Percentiles rank a stretch among this genome's conserved stretches.
These are phyloP conservation scores for Panicum hallii DNA, from an alignment of 202 grass and related monocot species.

Conservation along the genomic window DNA sequence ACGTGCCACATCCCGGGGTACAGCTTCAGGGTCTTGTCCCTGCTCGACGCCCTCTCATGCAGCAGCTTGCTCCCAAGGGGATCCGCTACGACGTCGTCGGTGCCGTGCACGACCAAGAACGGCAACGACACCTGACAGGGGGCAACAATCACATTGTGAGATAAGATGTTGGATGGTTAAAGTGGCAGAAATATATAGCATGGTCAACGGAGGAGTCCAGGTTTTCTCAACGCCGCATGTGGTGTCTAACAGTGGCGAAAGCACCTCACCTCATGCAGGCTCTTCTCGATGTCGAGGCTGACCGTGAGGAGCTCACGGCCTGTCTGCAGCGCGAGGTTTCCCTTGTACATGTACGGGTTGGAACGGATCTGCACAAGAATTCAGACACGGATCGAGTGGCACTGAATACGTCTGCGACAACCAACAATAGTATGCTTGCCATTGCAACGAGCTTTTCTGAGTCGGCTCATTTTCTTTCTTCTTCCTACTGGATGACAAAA, in stretches of 20 bases:
- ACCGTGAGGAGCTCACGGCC: slow-evolving; percentile 61
- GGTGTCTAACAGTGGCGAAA: not conserved
- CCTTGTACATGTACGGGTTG: slow-evolving; percentile 65
- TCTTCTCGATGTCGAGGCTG: slow-evolving; percentile 63
- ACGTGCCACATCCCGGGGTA: slow-evolving; percentile 86
- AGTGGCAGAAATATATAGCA: not conserved
- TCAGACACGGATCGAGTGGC: not conserved
- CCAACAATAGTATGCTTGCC: not conserved
- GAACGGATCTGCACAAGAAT: slow-evolving; percentile 48
- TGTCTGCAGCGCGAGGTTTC: slow-evolving; percentile 57
- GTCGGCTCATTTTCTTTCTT: not conserved
- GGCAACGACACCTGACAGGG: slow-evolving; percentile 56
- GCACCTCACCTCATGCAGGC: slow-evolving; percentile 57
- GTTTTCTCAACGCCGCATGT: not conserved
- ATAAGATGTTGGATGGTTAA: not conserved
- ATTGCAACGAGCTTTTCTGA: not conserved
- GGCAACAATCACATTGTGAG: not conserved
- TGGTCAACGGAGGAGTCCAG: not conserved
- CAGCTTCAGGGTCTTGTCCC: slow-evolving; percentile 74
- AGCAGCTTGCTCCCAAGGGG: slow-evolving; percentile 66
- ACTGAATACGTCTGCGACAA: not conserved
- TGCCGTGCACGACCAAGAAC: slow-evolving; percentile 76
- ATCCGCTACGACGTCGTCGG: slow-evolving; percentile 55
- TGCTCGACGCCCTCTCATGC: slow-evolving; percentile 66
- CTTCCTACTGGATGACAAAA: not conserved